phyloP scores from a whole-genome alignment of 176 grass and related monocot species.

The Eragrostis nindensis region DNA sequence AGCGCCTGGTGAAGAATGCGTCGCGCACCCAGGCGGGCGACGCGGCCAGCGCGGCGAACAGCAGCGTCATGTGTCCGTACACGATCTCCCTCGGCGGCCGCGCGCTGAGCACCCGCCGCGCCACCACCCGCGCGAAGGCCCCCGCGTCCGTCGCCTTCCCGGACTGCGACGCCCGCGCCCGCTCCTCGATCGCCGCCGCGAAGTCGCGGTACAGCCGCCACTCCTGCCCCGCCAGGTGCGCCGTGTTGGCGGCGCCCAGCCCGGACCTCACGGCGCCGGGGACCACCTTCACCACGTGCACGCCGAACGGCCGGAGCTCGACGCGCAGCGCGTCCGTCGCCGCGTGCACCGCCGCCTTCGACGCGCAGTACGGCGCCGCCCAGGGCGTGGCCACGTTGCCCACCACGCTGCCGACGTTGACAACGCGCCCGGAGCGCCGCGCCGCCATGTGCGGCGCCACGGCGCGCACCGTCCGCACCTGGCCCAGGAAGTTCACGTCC shows the following conservation, averaged over 20 bases:
- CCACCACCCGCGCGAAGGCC: conserved; percentile 29
- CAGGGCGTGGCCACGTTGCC: conserved; percentile 52
- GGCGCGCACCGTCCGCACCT: conserved; percentile 47
- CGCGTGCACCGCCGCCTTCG: conserved; percentile 70
- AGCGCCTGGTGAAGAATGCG: conserved; percentile 52
- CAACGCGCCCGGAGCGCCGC: conserved; percentile 37
- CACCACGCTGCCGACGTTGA: conserved; percentile 66
- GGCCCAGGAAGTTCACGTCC: conserved; percentile 65
- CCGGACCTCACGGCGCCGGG: conserved; percentile 51
- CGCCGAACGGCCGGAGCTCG: conserved; percentile 57
- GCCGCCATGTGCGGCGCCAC: conserved; percentile 50
- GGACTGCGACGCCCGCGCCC: conserved; percentile 41
- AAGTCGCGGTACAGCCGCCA: conserved; percentile 41
- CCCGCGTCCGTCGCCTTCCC: conserved; percentile 16
- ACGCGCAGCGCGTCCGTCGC: conserved; percentile 59
- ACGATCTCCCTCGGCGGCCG: conserved; percentile 47
- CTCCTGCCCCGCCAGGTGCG: background rate
- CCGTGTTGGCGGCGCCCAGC: conserved; percentile 41
- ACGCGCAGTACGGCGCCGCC: conserved; percentile 57
- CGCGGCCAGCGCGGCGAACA: conserved; percentile 33
- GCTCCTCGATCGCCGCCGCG: conserved; percentile 44
- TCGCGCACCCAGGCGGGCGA: conserved; percentile 29
- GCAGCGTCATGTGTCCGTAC: conserved; percentile 46
- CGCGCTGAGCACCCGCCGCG: conserved; percentile 28
- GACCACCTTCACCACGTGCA: conserved; percentile 64